Evolutionary conservation across 768 basidiomycete species (phyloP).

Genomic region (Phallus indusiatus): DNA sequence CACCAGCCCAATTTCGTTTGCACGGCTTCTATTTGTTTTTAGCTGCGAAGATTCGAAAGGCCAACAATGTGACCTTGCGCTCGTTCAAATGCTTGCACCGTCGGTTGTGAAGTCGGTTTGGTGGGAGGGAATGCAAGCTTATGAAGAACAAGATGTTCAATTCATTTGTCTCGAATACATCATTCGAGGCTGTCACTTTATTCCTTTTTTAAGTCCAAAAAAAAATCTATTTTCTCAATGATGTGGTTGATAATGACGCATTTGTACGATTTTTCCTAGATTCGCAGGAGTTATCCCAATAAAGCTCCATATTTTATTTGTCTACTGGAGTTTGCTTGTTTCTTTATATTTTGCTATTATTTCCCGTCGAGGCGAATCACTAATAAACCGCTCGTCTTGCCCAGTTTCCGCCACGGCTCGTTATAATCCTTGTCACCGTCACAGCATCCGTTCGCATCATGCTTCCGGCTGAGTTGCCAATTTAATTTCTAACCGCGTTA

Average conservation of each 20-base stretch:
- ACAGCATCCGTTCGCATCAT: too few species aligned
- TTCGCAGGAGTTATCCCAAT: background rate
- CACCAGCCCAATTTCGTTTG: too few species aligned
- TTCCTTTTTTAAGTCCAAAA: background rate
- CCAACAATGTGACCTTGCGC: conserved; percentile 15
- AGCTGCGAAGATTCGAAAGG: too few species aligned
- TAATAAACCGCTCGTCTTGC: too few species aligned
- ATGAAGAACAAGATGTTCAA: conserved; percentile 10
- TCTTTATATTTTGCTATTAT: too few species aligned
- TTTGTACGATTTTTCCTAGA: background rate
- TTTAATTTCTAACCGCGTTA: too few species aligned
- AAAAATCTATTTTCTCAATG: background rate
- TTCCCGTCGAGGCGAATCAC: too few species aligned
- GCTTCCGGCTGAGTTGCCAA: too few species aligned
- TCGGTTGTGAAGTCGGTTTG: conserved; percentile 9
- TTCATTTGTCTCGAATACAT: conserved; percentile 6
- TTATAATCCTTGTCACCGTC: background rate
- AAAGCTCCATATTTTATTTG: background rate
- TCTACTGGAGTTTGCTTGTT: too few species aligned
- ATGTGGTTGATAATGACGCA: conserved; percentile 2
- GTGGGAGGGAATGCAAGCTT: conserved; percentile 15
- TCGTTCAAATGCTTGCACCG: conserved; percentile 1
- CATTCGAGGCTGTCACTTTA: background rate
- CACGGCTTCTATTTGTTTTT: too few species aligned
- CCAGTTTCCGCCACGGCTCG: too few species aligned